Base-by-base conservation (phyloP, 305 asterid genomes). In the Petunia hybrid region DNA sequence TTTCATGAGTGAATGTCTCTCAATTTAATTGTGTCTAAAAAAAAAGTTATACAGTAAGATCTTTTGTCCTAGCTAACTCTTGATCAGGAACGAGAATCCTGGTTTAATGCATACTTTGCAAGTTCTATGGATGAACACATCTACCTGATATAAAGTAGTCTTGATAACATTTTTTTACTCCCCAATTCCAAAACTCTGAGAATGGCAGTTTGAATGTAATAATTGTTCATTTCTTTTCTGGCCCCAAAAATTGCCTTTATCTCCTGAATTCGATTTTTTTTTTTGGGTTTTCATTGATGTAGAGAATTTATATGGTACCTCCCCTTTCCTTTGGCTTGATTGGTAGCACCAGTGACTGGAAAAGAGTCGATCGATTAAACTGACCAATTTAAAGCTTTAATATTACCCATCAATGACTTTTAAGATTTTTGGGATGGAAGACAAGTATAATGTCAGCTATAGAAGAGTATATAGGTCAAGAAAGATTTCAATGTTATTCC, bases 401-500 rank as follows among this genome's bases (percentile, higher is more conserved):
- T 59, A 16, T 59, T 57, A 1, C 63, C 63, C 36, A 16, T 16
- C n/a, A 59, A 59, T 16, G 67, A 61, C 38, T 60, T 22, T 61
- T 6, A 61, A 22, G 10, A 2, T 61, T 22, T 35, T 31, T 31
- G 67, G 14, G 67, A 62, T 62, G 67, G 8, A 62, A 1, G 41
- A 31, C 4, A 56, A n/a, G 67, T 62, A 13, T 8, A 62, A 31
- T 62, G 39, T 4, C 8, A 56, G 62, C 62, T 56, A 14, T 3
- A 56, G 35, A 65, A 13, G 12, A 38, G 41, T 69, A 69, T 8
- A 8, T 45, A 70, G 42, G 31, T 46, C 5, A 10, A 1, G 2
- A 71, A 71, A 71, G 43, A 71, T 71, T 3, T 53, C 62, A 51
- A 73, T 53, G 6, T 2, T 35, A 48, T 35, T 73, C 60, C 46